Evolutionary conservation across 2,329 filamentous ascomycete species (phyloP).

Genomic region (Coniella lustricola): DNA sequence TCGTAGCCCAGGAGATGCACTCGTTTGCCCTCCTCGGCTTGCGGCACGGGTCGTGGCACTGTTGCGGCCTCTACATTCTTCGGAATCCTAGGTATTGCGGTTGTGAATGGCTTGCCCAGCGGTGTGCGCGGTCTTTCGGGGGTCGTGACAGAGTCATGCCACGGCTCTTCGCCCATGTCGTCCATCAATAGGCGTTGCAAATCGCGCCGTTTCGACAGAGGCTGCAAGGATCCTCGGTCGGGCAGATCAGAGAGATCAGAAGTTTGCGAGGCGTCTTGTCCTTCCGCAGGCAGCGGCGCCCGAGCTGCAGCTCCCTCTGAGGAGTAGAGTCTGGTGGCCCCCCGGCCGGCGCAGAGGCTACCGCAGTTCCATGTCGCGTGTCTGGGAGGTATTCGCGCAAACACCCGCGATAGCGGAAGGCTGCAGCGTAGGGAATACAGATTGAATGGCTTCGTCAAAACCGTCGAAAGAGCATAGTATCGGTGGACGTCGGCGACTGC

Average conservation of each 20-base stretch:
- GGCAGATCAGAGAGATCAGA: constrained; percentile 8
- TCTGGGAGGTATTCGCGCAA: constrained; percentile 34
- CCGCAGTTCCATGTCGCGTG: constrained; percentile 31
- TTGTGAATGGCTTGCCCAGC: constrained; percentile 10
- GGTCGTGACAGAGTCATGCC: neutral
- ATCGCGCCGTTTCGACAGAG: constrained; percentile 4
- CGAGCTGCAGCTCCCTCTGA: constrained; percentile 13
- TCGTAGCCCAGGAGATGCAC: constrained; percentile 15
- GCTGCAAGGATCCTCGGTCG: constrained; percentile 5
- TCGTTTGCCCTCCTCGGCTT: neutral
- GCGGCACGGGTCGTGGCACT: neutral
- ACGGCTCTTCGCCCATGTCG: constrained; percentile 7
- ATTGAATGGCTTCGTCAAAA: constrained; percentile 29
- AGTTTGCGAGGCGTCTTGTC: neutral
- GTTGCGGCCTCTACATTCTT: neutral
- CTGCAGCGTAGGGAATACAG: constrained; percentile 34
- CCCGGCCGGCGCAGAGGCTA: constrained; percentile 34
- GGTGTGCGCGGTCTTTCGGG: neutral
- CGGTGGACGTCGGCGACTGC: constrained; percentile 3
- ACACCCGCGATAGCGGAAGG: constrained; percentile 35
- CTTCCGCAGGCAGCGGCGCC: constrained; percentile 6
- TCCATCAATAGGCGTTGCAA: constrained; percentile 8
- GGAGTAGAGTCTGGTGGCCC: constrained; percentile 25
- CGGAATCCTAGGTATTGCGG: neutral
- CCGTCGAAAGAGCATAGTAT: constrained; percentile 22